A percentile compares a stretch with the other conserved stretches of the same genome.
phyloP scores from a whole-genome alignment of 495 filamentous ascomycete species.

The Penicilliopsis zonata region DNA sequence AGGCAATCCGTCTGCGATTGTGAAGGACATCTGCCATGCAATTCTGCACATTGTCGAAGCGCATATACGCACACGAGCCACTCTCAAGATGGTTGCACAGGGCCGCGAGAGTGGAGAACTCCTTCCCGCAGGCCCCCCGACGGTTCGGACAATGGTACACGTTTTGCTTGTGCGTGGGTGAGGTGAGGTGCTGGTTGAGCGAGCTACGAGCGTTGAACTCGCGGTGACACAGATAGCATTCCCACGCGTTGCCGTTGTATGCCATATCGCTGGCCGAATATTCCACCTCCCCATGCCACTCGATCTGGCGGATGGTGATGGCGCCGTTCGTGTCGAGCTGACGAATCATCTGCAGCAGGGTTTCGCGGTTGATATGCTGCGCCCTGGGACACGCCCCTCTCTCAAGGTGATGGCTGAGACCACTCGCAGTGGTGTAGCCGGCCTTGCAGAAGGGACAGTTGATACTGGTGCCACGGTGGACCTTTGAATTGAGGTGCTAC shows the following conservation, averaged over 20 bases:
- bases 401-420: slow-evolving; percentile 34
- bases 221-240: slow-evolving; percentile 35
- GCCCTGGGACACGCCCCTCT: slow-evolving; percentile 25
- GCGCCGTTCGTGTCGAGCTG: slow-evolving; percentile 19
- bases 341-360: slow-evolving; percentile 18
- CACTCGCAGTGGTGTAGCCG: slow-evolving; percentile 27
- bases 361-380: slow-evolving; percentile 21
- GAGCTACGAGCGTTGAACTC: slow-evolving; percentile 9
- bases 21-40: slow-evolving; percentile 6
- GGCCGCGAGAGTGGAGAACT: slow-evolving; percentile 35
- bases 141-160: slow-evolving; percentile 44
- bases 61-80: slow-evolving; percentile 35
- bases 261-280: slow-evolving; percentile 13
- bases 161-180: slow-evolving; percentile 26
- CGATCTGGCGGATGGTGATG: slow-evolving; percentile 30
- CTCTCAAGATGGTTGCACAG: slow-evolving; percentile 46
- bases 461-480: slow-evolving; percentile 18
- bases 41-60: slow-evolving; percentile 34
- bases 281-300: slow-evolving; percentile 14
- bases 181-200: slow-evolving; percentile 26
- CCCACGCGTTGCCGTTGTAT: slow-evolving; percentile 26
- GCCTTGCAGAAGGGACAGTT: slow-evolving; percentile 32
- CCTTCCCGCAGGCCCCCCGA: slow-evolving; percentile 16
- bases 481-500: slow-evolving; percentile 33
- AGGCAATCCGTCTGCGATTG: slow-evolving; percentile 4